A percentile compares a stretch with the other conserved stretches of the same genome.
These are phyloP conservation scores for Aphanomyces astaci DNA, from an alignment of 352 stramenopile genomes.

Conservation along the genomic window DNA sequence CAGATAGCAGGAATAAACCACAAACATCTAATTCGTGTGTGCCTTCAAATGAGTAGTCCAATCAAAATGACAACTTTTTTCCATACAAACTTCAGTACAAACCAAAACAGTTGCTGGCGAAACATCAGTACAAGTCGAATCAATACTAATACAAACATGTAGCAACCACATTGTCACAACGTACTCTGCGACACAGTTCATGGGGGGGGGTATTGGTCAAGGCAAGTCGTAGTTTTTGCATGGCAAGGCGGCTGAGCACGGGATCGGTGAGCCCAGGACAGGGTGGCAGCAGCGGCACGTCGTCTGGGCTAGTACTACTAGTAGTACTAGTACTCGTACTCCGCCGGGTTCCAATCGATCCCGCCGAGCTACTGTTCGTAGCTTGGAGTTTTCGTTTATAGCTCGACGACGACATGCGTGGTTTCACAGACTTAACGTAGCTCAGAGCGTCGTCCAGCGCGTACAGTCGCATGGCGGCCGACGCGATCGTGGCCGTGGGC, in stretches of 20 bases:
- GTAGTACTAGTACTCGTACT: no score
- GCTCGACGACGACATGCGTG: constrained; percentile 37
- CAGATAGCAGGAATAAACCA: no score
- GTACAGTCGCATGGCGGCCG: constrained; percentile 60
- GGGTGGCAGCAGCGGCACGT: neutral
- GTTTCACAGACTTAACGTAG: constrained; percentile 59
- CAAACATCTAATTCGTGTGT: no score
- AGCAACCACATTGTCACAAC: no score
- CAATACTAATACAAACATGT: no score
- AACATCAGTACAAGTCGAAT: no score
- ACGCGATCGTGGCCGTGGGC: constrained; percentile 54
- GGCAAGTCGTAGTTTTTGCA: neutral
- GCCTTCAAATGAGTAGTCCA: no score
- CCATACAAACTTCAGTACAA: no score
- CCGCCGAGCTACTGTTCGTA: neutral
- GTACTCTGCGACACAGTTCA: constrained; percentile 11
- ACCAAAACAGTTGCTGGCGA: no score
- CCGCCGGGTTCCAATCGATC: no score
- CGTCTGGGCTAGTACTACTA: neutral
- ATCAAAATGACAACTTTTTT: no score
- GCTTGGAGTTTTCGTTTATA: constrained; percentile 2
- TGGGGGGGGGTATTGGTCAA: neutral
- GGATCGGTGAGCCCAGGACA: neutral
- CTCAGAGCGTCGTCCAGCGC: constrained; percentile 68
- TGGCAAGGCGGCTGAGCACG: neutral